Evolutionary conservation across 169 alveolate genomes (phyloP).

Genomic region (Plasmodium falciparum): DNA sequence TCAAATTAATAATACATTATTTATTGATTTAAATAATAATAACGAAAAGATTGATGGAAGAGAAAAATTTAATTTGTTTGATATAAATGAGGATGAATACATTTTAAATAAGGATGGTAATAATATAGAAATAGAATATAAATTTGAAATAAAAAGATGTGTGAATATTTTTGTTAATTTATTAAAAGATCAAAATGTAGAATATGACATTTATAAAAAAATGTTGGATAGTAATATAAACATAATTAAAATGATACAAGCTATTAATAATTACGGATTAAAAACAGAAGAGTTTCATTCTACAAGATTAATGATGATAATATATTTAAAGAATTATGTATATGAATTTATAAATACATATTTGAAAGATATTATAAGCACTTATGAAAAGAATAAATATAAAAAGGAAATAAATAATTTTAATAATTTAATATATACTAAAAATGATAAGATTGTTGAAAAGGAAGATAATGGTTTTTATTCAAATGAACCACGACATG

Average conservation of each 20-base stretch:
- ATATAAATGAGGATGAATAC: constrained; percentile 11
- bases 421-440: constrained; percentile 55
- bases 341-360: constrained; percentile 46
- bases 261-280: constrained; percentile 46
- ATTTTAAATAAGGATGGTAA: constrained; percentile 1
- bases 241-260: constrained; percentile 45
- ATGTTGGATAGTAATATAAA: constrained; percentile 25
- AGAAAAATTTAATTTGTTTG: constrained; percentile 61
- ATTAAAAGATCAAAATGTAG: constrained; percentile 48
- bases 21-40: constrained; percentile 47
- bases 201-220: constrained; percentile 26
- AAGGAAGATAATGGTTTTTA: background rate
- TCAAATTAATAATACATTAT: constrained; percentile 31
- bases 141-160: constrained; percentile 42
- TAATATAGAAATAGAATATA: constrained; percentile 1
- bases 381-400: constrained; percentile 41
- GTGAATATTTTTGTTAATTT: constrained; percentile 56
- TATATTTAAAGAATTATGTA: constrained; percentile 54
- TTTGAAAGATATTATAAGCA: constrained; percentile 15
- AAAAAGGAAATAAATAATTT: constrained; percentile 53
- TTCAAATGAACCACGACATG: background rate
- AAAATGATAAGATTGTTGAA: constrained; percentile 9
- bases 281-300: constrained; percentile 52
- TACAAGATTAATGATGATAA: constrained; percentile 65
- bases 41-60: constrained; percentile 37